These are phyloP conservation scores for Vachellia pachyceras DNA, from an alignment of 306 rosid species.

Conservation along the genomic window DNA sequence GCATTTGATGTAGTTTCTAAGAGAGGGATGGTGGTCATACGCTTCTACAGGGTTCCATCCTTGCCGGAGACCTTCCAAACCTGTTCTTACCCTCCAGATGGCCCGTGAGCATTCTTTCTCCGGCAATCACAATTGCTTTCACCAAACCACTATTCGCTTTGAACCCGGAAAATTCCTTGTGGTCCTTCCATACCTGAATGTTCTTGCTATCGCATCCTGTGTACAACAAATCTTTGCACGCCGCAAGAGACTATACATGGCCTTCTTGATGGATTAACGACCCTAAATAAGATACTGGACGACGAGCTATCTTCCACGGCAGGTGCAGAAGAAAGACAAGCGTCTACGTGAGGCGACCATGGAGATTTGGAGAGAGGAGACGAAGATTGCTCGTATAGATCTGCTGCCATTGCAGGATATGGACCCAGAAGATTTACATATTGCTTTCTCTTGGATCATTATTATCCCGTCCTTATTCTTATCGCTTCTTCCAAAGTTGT, in stretches of 20 bases:
- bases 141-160: constrained; percentile 84
- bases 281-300: constrained; percentile 64
- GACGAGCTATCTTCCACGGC: neutral
- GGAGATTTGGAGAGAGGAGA: constrained; percentile 78
- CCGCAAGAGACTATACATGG: constrained; percentile 84
- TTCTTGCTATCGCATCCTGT: constrained; percentile 93
- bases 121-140: constrained; percentile 71
- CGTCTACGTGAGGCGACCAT: constrained; percentile 63
- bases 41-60: constrained; percentile 50
- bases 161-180: constrained; percentile 68
- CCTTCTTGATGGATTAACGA: constrained; percentile 88
- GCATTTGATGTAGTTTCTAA: constrained; percentile 65
- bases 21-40: constrained; percentile 74
- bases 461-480: neutral
- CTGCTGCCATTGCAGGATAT: constrained; percentile 22
- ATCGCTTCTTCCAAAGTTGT: constrained; percentile 28
- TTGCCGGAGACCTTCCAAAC: constrained; percentile 68
- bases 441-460: constrained; percentile 31
- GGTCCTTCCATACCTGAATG: constrained; percentile 90
- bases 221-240: constrained; percentile 72
- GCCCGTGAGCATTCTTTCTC: constrained; percentile 71
- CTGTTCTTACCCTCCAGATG: constrained; percentile 90
- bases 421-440: constrained; percentile 34
- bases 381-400: constrained; percentile 36
- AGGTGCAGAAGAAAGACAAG: neutral